phyloP scores from a whole-genome alignment of 352 stramenopile genomes.

The Elongisporangium prolatum region DNA sequence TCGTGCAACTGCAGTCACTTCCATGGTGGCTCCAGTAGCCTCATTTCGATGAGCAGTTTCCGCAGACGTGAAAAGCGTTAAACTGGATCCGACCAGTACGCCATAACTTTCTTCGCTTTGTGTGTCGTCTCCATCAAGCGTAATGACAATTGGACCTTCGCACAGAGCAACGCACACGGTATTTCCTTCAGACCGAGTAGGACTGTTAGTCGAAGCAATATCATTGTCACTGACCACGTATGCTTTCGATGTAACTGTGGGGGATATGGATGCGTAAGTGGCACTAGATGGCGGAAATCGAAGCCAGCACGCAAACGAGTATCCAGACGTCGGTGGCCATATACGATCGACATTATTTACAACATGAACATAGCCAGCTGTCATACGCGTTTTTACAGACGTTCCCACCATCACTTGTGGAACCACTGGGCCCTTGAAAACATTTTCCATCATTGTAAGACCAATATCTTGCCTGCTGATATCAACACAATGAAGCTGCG shows the following conservation, averaged over 20 bases:
- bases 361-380: constrained; percentile 60
- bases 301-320: constrained; percentile 76
- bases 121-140: constrained; percentile 30
- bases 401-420: constrained; percentile 54
- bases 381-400: constrained; percentile 38
- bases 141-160: constrained; percentile 46
- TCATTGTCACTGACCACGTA: not conserved
- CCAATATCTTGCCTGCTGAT: constrained; percentile 22
- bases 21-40: constrained; percentile 26
- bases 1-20: constrained; percentile 34
- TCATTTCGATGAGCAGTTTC: constrained; percentile 26
- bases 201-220: not conserved
- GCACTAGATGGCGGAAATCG: constrained; percentile 30
- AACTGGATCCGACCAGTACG: constrained; percentile 49
- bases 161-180: constrained; percentile 43
- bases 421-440: constrained; percentile 37
- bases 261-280: not conserved
- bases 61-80: constrained; percentile 52
- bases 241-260: not conserved
- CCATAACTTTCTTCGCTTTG: constrained; percentile 37
- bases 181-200: not conserved
- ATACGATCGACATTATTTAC: constrained; percentile 49
- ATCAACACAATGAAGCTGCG: not conserved
- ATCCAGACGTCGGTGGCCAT: constrained; percentile 69
- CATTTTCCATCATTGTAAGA: constrained; percentile 32